Base-by-base conservation (phyloP, 495 filamentous ascomycete species). In the Penicillium coffeae region DNA sequence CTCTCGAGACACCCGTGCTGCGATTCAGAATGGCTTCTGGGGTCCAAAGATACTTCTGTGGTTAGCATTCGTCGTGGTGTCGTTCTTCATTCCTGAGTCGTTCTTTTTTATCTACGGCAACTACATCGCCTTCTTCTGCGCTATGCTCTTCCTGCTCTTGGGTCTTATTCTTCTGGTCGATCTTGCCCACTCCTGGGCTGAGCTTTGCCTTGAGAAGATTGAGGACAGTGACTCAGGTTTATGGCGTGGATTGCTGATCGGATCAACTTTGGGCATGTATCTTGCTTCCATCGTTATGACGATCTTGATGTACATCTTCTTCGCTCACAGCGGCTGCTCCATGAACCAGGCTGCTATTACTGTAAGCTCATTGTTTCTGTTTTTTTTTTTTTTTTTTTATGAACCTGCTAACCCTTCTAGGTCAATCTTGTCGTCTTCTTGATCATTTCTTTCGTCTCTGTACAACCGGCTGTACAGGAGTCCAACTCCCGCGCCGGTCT, bases 41-140 rank as follows among this genome's bases (percentile, higher is more conserved):
- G 90, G 90, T 14, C 83, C 86, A 2, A 89, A 90, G 63, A 76
- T 95, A 48, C 79, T 97, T 47, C 77, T 83, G 43, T 98, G 93
- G 93, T 52, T 97, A 19, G 77, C 69, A 9, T 77, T 98, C 48
- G 85, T 97, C 41, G 89, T 95, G 34, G 62, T 90, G 45, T 94
- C 90, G 21, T 97, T 97, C 75, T 83, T 98, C 57, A 96, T 98
- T 48, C 93, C 93, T 35, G 89, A 98, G 64, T 66, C 71, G 44
- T 97, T 98, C 81, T 98, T 97, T 76, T 83, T 94, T 64, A 80
- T 90, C 47, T 98, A 91, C 81, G 93, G 94, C 45, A 90, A 94
- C 68, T 97, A 96, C 66, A 82, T 97, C 56, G 86, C 93, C 35
- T 80, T 95, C 44, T 68, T 88, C 42, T 85, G 88, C 54, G 93